Evolutionary conservation across 257 asterid genomes (phyloP).

Genomic region (Thymus mandschuricus): DNA sequence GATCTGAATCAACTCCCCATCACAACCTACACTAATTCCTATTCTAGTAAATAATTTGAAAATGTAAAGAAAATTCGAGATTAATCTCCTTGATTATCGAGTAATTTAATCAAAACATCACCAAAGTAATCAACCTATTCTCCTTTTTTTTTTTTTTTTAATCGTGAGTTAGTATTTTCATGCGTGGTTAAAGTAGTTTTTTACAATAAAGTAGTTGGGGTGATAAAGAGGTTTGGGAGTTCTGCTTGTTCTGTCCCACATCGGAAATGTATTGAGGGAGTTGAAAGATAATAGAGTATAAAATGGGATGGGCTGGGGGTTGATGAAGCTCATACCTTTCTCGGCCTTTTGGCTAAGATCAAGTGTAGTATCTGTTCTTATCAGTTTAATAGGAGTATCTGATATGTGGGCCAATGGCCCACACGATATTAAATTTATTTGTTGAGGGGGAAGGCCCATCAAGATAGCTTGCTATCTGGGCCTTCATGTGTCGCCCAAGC

Average conservation of each 20-base stretch:
- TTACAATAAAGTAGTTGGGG: no score
- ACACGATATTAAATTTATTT: conserved; percentile 35
- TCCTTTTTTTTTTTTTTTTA: no score
- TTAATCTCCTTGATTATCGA: no score
- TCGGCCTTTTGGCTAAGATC: conserved; percentile 90
- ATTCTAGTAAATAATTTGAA: no score
- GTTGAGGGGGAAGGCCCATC: conserved; percentile 14
- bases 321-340: conserved; percentile 48
- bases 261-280: neutral
- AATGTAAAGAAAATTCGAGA: no score
- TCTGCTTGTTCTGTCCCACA: conserved; percentile 27
- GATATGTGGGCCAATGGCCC: conserved; percentile 43
- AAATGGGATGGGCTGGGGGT: neutral
- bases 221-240: neutral
- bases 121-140: no score
- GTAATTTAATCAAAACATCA: no score
- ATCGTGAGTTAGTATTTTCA: no score
- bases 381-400: conserved; percentile 53
- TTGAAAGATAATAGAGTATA: neutral
- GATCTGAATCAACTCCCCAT: conserved; percentile 7
- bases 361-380: conserved; percentile 73
- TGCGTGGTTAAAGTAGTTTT: no score
- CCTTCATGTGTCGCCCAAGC: conserved; percentile 31
- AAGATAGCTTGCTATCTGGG: conserved; percentile 38
- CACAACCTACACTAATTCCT: no score